A percentile compares a stretch with the other conserved stretches of the same genome.
Conservation (phyloP, 768 basidiomycete genomes). For the Agaricus sinodeliciosus region DNA sequence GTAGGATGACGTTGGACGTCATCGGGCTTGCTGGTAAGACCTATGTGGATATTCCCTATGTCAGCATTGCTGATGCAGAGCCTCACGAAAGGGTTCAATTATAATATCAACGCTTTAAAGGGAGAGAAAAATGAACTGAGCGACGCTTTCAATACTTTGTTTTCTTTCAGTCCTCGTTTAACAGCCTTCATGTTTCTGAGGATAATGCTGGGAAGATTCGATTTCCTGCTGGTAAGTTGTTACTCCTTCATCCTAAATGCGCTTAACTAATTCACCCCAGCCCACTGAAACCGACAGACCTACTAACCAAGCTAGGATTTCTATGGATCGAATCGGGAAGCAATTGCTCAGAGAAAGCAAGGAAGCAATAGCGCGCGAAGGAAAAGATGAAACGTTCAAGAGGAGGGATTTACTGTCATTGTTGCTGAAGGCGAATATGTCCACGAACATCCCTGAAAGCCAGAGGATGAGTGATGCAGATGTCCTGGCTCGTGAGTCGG, state of each 20-base stretch:
- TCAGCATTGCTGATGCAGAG: too few species aligned
- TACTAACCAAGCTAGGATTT: constrained; percentile 25
- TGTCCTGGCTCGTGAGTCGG: constrained; percentile 43
- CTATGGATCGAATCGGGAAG: constrained; percentile 44
- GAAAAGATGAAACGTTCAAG: constrained; percentile 22
- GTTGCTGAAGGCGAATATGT: constrained; percentile 59
- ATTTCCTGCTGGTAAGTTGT: background rate
- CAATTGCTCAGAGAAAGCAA: constrained; percentile 49
- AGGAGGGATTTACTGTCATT: constrained; percentile 55
- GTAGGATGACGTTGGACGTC: constrained; percentile 64
- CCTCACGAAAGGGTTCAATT: constrained; percentile 23
- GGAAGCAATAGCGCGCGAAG: constrained; percentile 22
- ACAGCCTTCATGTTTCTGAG: constrained; percentile 25
- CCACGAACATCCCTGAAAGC: constrained; percentile 46
- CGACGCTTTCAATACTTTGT: constrained; percentile 44
- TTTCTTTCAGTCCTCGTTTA: constrained; percentile 34
- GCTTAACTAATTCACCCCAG: constrained; percentile 13
- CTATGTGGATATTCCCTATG: too few species aligned
- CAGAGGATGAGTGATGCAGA: constrained; percentile 59
- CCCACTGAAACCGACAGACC: constrained; percentile 24
- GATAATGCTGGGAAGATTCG: constrained; percentile 25
- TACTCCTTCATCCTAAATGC: background rate
- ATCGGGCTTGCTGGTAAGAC: constrained; percentile 60
- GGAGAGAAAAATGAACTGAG: constrained; percentile 41
- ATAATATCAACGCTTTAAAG: constrained; percentile 26